Evolutionary conservation across 2,329 filamentous ascomycete species (phyloP).

Genomic region (Aspergillus uvarum): DNA sequence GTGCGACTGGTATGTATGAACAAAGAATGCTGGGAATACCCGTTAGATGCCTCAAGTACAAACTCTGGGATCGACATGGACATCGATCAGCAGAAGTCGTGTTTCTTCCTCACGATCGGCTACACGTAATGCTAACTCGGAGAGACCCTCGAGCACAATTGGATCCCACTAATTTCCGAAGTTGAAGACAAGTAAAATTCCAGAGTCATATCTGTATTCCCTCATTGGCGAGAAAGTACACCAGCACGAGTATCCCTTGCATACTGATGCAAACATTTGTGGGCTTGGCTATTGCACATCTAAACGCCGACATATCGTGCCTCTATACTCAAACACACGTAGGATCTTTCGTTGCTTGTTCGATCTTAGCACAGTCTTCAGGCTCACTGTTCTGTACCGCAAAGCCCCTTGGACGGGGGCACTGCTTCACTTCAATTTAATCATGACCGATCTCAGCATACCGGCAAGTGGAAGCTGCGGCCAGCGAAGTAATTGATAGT

Average conservation of each 20-base stretch:
- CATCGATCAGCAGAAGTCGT: background rate
- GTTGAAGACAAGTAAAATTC: background rate
- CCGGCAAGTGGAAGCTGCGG: background rate
- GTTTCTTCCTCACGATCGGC: background rate
- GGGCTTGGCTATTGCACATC: background rate
- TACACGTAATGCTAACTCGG: background rate
- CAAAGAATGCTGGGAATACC: background rate
- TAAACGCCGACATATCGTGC: background rate
- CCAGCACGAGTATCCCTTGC: background rate
- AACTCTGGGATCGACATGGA: background rate
- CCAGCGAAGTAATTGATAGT: background rate
- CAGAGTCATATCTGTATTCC: background rate
- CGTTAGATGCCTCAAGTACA: background rate
- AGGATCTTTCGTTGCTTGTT: background rate
- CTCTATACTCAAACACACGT: background rate
- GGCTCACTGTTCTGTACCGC: background rate
- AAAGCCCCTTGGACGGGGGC: background rate
- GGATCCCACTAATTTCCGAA: background rate
- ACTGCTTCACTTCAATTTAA: background rate
- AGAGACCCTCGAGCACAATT: too few species aligned
- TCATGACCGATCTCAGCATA: background rate
- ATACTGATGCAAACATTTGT: background rate
- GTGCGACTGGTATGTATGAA: background rate
- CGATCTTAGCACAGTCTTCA: background rate
- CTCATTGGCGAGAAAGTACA: background rate